A percentile compares a stretch with the other conserved stretches of the same genome.
phyloP scores from a whole-genome alignment of 345 rosid species.

The Litchi chinensis region DNA sequence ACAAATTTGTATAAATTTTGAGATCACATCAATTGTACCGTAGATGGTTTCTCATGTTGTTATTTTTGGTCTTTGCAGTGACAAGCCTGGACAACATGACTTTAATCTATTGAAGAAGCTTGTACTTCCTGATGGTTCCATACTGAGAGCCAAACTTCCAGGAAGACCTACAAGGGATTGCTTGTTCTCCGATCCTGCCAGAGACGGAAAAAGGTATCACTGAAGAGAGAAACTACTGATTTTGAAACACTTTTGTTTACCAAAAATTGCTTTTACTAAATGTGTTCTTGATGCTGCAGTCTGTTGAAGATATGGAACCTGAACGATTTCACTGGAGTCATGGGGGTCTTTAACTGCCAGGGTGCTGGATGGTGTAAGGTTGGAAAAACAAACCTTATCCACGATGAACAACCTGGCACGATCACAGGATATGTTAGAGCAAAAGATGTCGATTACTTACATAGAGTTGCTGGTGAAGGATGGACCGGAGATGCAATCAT shows the following conservation, averaged over 20 bases:
- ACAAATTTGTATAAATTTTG: background rate
- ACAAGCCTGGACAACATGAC: slow-evolving; percentile 72
- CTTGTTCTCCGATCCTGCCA: slow-evolving; percentile 62
- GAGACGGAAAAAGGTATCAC: slow-evolving; percentile 60
- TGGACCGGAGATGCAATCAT: slow-evolving; percentile 62
- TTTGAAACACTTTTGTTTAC: too few relatives aligned
- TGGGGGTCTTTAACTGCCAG: slow-evolving; percentile 68
- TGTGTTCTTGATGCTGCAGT: slow-evolving; percentile 31
- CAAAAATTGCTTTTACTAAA: background rate
- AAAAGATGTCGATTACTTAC: slow-evolving; percentile 57
- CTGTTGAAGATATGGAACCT: slow-evolving; percentile 69
- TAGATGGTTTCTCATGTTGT: background rate
- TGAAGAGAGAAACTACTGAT: background rate
- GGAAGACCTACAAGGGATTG: slow-evolving; percentile 74
- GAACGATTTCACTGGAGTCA: slow-evolving; percentile 57
- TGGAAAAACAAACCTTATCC: slow-evolving; percentile 61
- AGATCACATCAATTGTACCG: background rate
- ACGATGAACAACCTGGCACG: slow-evolving; percentile 58
- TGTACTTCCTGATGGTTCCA: slow-evolving; percentile 69
- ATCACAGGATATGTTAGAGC: slow-evolving; percentile 51
- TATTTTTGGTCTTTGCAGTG: slow-evolving; percentile 36
- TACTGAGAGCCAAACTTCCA: slow-evolving; percentile 69
- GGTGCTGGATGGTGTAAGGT: slow-evolving; percentile 73
- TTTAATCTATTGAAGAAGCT: slow-evolving; percentile 62
- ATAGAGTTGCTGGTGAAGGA: slow-evolving; percentile 46